These are phyloP conservation scores for Rosellinia necatrix DNA, from an alignment of 2,329 filamentous ascomycete genomes.

Conservation along the genomic window DNA sequence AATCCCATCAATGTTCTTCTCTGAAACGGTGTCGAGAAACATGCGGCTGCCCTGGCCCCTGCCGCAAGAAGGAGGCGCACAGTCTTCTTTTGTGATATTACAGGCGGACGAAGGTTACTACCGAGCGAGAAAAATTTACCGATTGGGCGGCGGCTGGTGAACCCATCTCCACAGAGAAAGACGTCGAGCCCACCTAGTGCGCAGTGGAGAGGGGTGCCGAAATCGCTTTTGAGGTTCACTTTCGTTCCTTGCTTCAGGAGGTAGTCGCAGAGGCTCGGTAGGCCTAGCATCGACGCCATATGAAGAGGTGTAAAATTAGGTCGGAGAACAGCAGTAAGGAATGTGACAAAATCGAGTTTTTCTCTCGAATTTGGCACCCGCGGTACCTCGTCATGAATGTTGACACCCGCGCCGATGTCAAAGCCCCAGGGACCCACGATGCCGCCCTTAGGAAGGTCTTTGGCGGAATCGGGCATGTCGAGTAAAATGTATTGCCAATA, in stretches of 20 bases:
- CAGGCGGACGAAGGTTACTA: neutral
- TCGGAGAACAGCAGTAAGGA: neutral
- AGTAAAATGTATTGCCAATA: neutral
- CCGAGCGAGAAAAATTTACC: neutral
- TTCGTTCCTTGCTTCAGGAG: neutral
- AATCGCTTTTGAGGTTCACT: conserved; percentile 11
- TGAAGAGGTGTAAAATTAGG: conserved; percentile 15
- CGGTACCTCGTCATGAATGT: no score
- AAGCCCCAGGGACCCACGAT: no score
- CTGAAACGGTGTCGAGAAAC: conserved; percentile 2
- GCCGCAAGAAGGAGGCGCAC: conserved; percentile 6
- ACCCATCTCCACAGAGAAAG: neutral
- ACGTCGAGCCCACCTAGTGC: neutral
- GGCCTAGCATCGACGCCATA: conserved; percentile 8
- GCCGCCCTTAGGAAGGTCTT: no score
- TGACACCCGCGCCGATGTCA: no score
- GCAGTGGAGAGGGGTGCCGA: conserved; percentile 10
- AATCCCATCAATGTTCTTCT: neutral
- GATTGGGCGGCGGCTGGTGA: neutral
- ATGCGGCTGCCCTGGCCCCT: neutral
- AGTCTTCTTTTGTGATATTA: neutral
- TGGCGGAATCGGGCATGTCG: no score
- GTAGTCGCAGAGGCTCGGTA: neutral
- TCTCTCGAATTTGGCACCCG: neutral
- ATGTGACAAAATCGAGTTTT: neutral